phyloP scores from a whole-genome alignment of 345 rosid species.

The Gossypium anomalum region DNA sequence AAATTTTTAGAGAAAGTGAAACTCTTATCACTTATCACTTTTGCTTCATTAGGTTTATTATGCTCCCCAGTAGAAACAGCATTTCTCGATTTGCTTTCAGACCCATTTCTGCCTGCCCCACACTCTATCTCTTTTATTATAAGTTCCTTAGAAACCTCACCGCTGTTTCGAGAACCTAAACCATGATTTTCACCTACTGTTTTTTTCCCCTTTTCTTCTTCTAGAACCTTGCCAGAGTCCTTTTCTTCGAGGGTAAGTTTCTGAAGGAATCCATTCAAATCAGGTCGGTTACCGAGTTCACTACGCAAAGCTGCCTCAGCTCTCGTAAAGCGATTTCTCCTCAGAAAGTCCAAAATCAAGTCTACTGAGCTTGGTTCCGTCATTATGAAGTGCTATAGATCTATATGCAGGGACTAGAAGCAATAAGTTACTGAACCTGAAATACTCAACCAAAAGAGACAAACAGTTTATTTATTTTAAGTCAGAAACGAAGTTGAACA shows the following conservation, averaged over 20 bases:
- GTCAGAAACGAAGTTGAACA: background rate
- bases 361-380: constrained; percentile 63
- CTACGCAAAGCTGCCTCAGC: constrained; percentile 95
- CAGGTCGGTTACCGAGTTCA: constrained; percentile 67
- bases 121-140: constrained; percentile 86
- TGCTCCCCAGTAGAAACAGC: constrained; percentile 42
- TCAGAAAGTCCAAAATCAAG: constrained; percentile 73
- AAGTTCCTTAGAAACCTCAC: constrained; percentile 67
- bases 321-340: constrained; percentile 65
- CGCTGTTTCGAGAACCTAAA: constrained; percentile 37
- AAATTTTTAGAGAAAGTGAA: constrained; percentile 53
- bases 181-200: constrained; percentile 25
- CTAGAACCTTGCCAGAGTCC: constrained; percentile 33
- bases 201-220: constrained; percentile 37
- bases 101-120: constrained; percentile 56
- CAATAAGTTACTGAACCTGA: constrained; percentile 37
- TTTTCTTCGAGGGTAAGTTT: constrained; percentile 56
- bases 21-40: constrained; percentile 38
- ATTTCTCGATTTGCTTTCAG: constrained; percentile 58
- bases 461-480: background rate
- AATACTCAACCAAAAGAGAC: constrained; percentile 11
- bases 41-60: constrained; percentile 39
- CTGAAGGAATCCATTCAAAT: constrained; percentile 72
- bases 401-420: constrained; percentile 23
- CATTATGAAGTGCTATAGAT: constrained; percentile 42